Conservation (phyloP, 129 eudicot species). For the Escallonia herrerae region DNA sequence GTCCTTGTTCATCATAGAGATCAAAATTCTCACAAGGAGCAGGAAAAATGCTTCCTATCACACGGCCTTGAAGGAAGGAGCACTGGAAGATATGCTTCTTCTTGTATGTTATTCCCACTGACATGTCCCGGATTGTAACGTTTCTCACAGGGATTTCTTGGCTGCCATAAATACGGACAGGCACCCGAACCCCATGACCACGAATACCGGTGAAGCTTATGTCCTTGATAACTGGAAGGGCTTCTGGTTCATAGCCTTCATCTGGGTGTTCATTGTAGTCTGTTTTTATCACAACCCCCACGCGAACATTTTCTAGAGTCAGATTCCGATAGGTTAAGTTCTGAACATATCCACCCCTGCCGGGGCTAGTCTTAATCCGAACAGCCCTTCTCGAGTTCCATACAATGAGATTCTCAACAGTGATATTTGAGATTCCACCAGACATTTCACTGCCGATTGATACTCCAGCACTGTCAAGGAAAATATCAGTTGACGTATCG, state of each 20-base stretch:
- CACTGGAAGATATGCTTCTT: conserved; percentile 60
- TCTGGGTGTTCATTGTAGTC: conserved; percentile 66
- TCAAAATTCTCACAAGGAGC: conserved; percentile 55
- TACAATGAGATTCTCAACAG: conserved; percentile 57
- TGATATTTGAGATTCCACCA: conserved; percentile 74
- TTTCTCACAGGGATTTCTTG: conserved; percentile 46
- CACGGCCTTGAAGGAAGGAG: conserved; percentile 48
- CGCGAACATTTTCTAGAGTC: conserved; percentile 48
- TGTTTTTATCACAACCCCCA: conserved; percentile 52
- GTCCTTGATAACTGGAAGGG: conserved; percentile 41
- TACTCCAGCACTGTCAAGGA: conserved; percentile 56
- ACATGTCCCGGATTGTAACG: conserved; percentile 41
- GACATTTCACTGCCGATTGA: conserved; percentile 92
- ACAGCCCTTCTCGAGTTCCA: conserved; percentile 73
- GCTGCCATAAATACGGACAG: conserved; percentile 56
- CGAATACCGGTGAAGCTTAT: conserved; percentile 37
- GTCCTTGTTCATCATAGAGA: conserved; percentile 39
- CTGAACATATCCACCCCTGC: conserved; percentile 64
- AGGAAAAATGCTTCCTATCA: conserved; percentile 40
- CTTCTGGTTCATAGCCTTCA: conserved; percentile 42
- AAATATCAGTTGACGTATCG: conserved; percentile 8
- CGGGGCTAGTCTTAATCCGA: conserved; percentile 66
- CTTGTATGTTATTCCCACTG: conserved; percentile 53
- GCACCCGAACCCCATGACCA: conserved; percentile 53
- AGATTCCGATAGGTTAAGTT: conserved; percentile 42